phyloP scores from a whole-genome alignment of 2,329 filamentous ascomycete genomes.

The Blastomyces gilchristii region DNA sequence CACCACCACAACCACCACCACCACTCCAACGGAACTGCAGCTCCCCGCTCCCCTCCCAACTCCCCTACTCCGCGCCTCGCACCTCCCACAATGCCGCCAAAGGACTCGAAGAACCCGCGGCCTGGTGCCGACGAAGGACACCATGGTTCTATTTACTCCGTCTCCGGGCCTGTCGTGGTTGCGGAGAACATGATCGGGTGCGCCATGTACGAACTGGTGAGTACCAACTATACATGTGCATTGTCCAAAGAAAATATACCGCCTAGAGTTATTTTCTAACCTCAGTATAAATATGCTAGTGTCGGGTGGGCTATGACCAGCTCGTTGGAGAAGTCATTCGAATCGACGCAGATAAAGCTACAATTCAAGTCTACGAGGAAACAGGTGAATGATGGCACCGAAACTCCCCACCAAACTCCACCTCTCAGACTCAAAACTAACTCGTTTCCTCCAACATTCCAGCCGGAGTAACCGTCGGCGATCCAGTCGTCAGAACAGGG shows the following conservation, averaged over 20 bases:
- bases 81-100: constrained; percentile 34
- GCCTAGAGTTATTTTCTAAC: constrained; percentile 8
- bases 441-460: background rate
- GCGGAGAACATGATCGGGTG: constrained; percentile 98
- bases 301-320: constrained; percentile 82
- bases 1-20: constrained; percentile 24
- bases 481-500: constrained; percentile 80
- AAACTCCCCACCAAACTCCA: constrained; percentile 3
- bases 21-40: constrained; percentile 20
- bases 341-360: constrained; percentile 89
- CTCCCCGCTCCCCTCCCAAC: constrained; percentile 21
- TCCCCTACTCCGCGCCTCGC: constrained; percentile 10
- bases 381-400: constrained; percentile 53
- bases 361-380: constrained; percentile 98
- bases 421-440: constrained; percentile 4
- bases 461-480: constrained; percentile 89
- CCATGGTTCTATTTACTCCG: constrained; percentile 58
- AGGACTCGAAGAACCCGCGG: constrained; percentile 36
- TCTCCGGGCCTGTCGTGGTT: constrained; percentile 81
- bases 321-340: constrained; percentile 97
- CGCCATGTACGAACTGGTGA: constrained; percentile 97
- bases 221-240: constrained; percentile 23
- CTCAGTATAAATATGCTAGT: constrained; percentile 40
- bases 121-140: constrained; percentile 43
- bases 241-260: background rate